Base-by-base conservation (phyloP, 2,329 filamentous ascomycete species). In the Colletotrichum camelliae region DNA sequence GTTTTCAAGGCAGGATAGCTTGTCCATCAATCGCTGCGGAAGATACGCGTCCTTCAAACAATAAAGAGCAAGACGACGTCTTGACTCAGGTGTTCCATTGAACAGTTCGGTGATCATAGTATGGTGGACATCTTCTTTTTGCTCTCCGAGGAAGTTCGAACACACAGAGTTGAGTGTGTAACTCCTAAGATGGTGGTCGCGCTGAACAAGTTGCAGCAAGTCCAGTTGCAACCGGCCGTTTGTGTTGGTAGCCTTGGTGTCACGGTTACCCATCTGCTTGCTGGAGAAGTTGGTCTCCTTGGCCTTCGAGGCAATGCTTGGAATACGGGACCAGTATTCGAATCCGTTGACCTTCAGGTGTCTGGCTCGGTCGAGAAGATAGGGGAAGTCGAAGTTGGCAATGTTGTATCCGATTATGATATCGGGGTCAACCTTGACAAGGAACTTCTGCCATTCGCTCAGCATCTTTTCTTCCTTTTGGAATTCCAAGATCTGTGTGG, bases 361-460 rank as follows among this genome's bases (percentile, higher is more conserved):
- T 78, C 91, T 95, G 12, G 96, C 97, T 61, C 97, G 92, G 72
- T 98, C 95, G 13, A 99, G 89, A 0, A 99, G 91, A 82, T 99
- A 99, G 0, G 96, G 96, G 78, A 99, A 98, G 87, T 99, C 97
- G 85, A 99, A 99, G 86, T 99, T 99, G 82, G 95, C 89, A 86
- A 98, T 99, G 84, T 99, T 99, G 92, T 99, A 99, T 61, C 97
- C 97, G 71, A 97, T 99, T 81, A 99, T 98, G 78, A 99, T 94
- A 86, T 99, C 97, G 1, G 97, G 96, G 79, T 99, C 97, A 1
- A 97, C 95, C 80, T 95, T 92, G 79, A 97, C 90, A 18, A 99
- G 85, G 78, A 99, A 99, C 75, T 97, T 91, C 81, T 94, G 93
- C 97, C 97, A 99, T 57, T 93, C 92, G 85, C 93, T 92, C n/a